These are phyloP conservation scores for Saussurea involucrata DNA, from an alignment of 129 eudicot species.

Conservation along the genomic window DNA sequence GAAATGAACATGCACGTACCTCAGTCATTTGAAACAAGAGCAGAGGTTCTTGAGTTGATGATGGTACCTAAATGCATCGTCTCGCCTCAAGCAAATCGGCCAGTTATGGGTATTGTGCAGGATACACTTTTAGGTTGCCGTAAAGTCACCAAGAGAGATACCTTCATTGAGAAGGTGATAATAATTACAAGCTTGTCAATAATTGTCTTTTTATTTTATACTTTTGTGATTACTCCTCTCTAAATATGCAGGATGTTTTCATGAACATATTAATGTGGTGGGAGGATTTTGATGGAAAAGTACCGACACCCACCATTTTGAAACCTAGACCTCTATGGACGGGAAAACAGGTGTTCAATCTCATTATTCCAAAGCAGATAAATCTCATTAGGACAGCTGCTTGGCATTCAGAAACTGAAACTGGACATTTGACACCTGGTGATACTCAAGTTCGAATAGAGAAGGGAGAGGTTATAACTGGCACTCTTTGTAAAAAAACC, in stretches of 20 bases:
- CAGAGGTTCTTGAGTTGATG: constrained; percentile 94
- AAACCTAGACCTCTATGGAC: constrained; percentile 99
- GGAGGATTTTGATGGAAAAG: constrained; percentile 99
- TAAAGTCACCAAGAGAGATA: constrained; percentile 92
- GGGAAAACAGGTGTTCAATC: constrained; percentile 93
- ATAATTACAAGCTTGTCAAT: not conserved
- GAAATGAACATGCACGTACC: constrained; percentile 99
- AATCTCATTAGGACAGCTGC: constrained; percentile 82
- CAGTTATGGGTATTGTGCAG: constrained; percentile 99
- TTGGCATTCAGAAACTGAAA: constrained; percentile 85
- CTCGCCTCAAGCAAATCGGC: constrained; percentile 92
- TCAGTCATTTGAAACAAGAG: constrained; percentile 97
- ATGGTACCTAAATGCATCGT: constrained; percentile 99
- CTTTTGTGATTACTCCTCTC: not conserved
- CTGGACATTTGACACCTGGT: constrained; percentile 81
- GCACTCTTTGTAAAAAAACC: constrained; percentile 92
- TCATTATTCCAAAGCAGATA: constrained; percentile 92
- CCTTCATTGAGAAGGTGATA: constrained; percentile 93
- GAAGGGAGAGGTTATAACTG: constrained; percentile 90
- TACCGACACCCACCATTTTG: constrained; percentile 88
- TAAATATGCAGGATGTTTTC: constrained; percentile 70
- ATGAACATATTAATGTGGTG: constrained; percentile 99
- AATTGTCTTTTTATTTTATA: not conserved
- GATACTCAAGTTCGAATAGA: constrained; percentile 95
- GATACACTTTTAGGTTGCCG: constrained; percentile 96